Evolutionary conservation across 352 stramenopile species (phyloP), one percentile per base, ranked within the genome.

Genomic region (Elongisporangium senticosum): DNA sequence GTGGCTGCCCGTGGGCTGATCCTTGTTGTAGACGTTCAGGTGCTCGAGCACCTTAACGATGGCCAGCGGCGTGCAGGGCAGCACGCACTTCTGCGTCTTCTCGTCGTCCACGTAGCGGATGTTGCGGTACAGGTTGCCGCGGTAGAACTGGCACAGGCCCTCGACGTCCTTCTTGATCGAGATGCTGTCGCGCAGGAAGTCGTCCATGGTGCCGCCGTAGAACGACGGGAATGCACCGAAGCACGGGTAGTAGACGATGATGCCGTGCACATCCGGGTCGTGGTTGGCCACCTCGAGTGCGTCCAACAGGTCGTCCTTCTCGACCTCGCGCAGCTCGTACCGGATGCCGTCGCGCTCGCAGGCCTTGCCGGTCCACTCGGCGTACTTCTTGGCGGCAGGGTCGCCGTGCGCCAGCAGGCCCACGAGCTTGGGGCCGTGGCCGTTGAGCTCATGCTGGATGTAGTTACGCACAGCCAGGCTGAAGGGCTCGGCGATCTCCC

Each of bases 161-260:
- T 99, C 96, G 17, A 99, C 96, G 69, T 99, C 97, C 74, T 98
- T 98, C 74, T 98, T 96, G 62, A 97, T 87, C 47, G 88, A 97
- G 52, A 99, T 95, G 28, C 75, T 91, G 79, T 99, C 97, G 58
- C 97, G 87, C 26, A 99, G 63, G 57, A 98, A 98, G 76, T 99
- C 97, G 81, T 99, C 96, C 83, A 99, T 98, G 57, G 84, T 92
- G 50, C 92, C 94, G 24, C 97, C 97, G 59, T 86, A 98, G 71
- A 98, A 99, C 49, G 86, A 98, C 61, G 97, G 95, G 62, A 98
- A 96, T 49, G 90, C 68, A 47, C 96, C 97, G 64, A 99, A 99
- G 75, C 98, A 98, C 51, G 96, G 96, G 78, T 99, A 99, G 77
- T 99, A 99, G 17, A 99, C 90, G 56, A 99, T 96, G 62, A 99